Conservation (phyloP, 768 basidiomycete species). For the Boletus tylopilopsis region DNA sequence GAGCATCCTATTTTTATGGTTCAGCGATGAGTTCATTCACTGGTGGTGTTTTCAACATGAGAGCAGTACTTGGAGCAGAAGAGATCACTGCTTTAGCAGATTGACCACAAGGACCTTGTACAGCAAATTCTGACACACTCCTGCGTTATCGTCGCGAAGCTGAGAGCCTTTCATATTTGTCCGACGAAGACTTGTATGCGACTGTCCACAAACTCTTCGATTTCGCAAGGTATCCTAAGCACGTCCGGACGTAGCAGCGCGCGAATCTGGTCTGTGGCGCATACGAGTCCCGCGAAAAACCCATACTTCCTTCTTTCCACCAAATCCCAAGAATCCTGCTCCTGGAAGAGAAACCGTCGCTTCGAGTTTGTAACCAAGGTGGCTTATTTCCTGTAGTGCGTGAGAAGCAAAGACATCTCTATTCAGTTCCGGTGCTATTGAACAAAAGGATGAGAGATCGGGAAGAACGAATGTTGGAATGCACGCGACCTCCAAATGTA, state of each 20-base stretch:
- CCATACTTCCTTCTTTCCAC: conserved; percentile 54
- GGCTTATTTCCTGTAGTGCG: conserved; percentile 55
- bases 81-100: conserved; percentile 32
- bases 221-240: conserved; percentile 5
- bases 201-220: background rate
- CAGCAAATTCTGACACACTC: background rate
- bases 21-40: conserved; percentile 37
- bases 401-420: conserved; percentile 58
- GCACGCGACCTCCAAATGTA: conserved; percentile 31
- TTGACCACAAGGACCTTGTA: conserved; percentile 14
- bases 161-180: conserved; percentile 6
- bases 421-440: conserved; percentile 41
- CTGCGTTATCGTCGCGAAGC: conserved; percentile 2
- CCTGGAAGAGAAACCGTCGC: conserved; percentile 61
- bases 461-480: background rate
- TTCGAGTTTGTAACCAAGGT: conserved; percentile 58
- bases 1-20: conserved; percentile 37
- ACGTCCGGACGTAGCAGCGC: conserved; percentile 21
- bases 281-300: conserved; percentile 50
- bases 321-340: conserved; percentile 35
- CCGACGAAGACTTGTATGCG: conserved; percentile 6
- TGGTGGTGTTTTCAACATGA: conserved; percentile 37
- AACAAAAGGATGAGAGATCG: conserved; percentile 2
- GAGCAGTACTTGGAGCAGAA: conserved; percentile 34
- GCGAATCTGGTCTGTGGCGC: conserved; percentile 30